Evolutionary conservation across 495 filamentous ascomycete species (phyloP), one percentile per base, ranked within the genome.

Genomic region (Aspergillus olivimuriae): DNA sequence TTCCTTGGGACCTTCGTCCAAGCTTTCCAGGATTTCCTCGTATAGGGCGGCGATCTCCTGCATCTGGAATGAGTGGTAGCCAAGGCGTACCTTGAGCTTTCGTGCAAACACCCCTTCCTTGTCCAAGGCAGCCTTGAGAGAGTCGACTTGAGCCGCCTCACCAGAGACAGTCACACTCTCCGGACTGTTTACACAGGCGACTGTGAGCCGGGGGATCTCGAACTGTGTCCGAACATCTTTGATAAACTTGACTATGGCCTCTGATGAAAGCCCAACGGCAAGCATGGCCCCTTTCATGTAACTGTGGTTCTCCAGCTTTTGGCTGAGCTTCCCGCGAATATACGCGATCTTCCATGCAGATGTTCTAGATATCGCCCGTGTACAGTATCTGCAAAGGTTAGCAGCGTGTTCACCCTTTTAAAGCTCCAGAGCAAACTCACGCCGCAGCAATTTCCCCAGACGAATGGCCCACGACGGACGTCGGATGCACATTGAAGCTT

Each of bases 371-470:
- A 51, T 2, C 16, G 3, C 14, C 39, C 19, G 4, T 14, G 17
- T 6, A n/a, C 18, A 35, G 21, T 44, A 50, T 7, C 40, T 43
- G 30, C 1, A 16, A 4, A 19, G 4, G 3, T 39, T 22, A 22
- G 28, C 26, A 3, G n/a, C n/a, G n/a, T n/a, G n/a, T n/a, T n/a
- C n/a, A n/a, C n/a, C n/a, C n/a, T n/a, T n/a, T n/a, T n/a, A n/a
- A n/a, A 22, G 2, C n/a, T 44, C 16, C 8, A 19, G 14, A 10
- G n/a, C 15, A 34, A 23, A 38, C 42, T 20, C 41, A 47, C 44
- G 62, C 62, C 0, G 64, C 60, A 1, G 60, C 70, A 12, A 74
- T 72, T 40, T 74, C 66, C 7, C 70, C 68, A 17, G 57, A 62
- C 0, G 69, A 73, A 38, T 74, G 70, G 1, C 70, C 68, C 1